A percentile compares a stretch with the other conserved stretches of the same genome.
phyloP scores from a whole-genome alignment of 2,329 filamentous ascomycete species.

The Ceratocystis ficicola region DNA sequence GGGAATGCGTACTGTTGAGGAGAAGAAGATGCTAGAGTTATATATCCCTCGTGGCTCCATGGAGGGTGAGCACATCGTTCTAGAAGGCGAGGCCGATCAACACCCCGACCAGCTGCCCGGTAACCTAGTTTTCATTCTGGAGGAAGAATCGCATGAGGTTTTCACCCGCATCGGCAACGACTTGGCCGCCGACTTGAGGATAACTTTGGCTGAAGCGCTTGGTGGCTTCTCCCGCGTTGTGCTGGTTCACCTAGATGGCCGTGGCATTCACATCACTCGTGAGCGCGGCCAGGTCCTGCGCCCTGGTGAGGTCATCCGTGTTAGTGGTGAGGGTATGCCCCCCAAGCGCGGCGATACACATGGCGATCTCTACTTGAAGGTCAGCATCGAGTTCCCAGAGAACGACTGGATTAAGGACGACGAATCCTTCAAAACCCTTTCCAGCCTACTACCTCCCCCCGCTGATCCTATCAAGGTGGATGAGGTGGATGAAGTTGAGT shows the following conservation, averaged over 20 bases:
- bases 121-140: slow-evolving; percentile 81
- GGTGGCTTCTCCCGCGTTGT: slow-evolving; percentile 84
- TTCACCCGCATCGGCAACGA: slow-evolving; percentile 80
- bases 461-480: slow-evolving; percentile 52
- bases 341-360: slow-evolving; percentile 69
- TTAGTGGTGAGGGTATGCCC: slow-evolving; percentile 89
- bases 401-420: slow-evolving; percentile 69
- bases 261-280: slow-evolving; percentile 72
- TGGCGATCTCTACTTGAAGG: slow-evolving; percentile 76
- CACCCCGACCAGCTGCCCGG: slow-evolving; percentile 77
- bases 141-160: slow-evolving; percentile 65
- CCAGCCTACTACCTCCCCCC: slow-evolving; percentile 61
- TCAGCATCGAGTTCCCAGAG: slow-evolving; percentile 80
- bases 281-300: slow-evolving; percentile 70
- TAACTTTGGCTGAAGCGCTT: slow-evolving; percentile 74
- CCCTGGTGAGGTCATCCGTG: slow-evolving; percentile 73
- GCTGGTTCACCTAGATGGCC: slow-evolving; percentile 81
- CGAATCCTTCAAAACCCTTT: slow-evolving; percentile 56
- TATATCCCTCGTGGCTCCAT: slow-evolving; percentile 83
- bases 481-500: slow-evolving; percentile 75
- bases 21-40: slow-evolving; percentile 89
- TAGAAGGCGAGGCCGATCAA: slow-evolving; percentile 92
- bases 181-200: slow-evolving; percentile 65
- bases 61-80: slow-evolving; percentile 78
- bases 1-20: slow-evolving; percentile 71